Conservation (phyloP, 2,329 filamentous ascomycete species). For the Fusarium tuaranense region DNA sequence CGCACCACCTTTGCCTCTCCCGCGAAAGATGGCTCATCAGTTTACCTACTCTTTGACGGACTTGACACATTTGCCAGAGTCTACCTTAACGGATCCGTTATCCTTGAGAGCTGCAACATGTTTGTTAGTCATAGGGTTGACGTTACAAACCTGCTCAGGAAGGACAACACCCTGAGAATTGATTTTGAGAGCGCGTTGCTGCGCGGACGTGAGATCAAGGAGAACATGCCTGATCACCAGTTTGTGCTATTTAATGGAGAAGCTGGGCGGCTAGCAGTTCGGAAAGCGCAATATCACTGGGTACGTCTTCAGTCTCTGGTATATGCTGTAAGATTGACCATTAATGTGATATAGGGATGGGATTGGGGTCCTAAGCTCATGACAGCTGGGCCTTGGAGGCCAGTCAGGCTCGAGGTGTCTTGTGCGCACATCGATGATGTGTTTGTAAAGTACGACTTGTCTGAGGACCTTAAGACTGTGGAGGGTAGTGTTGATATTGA, state of each 20-base stretch:
- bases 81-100: background rate
- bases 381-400: slow-evolving; percentile 74
- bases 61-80: slow-evolving; percentile 9
- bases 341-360: background rate
- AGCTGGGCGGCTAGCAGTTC: slow-evolving; percentile 47
- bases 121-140: slow-evolving; percentile 8
- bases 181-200: slow-evolving; percentile 15
- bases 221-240: slow-evolving; percentile 11
- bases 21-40: background rate
- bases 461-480: background rate
- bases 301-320: background rate
- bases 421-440: slow-evolving; percentile 69
- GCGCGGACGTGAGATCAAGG: background rate
- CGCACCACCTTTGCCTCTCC: slow-evolving; percentile 2
- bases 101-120: slow-evolving; percentile 12
- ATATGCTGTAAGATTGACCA: background rate
- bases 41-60: slow-evolving; percentile 1
- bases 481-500: background rate
- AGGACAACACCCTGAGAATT: background rate
- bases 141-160: background rate
- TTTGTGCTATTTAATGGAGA: slow-evolving; percentile 44
- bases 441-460: slow-evolving; percentile 45
- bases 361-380: slow-evolving; percentile 44
- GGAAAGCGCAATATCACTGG: slow-evolving; percentile 79
- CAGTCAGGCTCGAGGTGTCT: slow-evolving; percentile 74